These are phyloP conservation scores for Curvularia sp. DNA, from an alignment of 2,329 filamentous ascomycete genomes.

Conservation along the genomic window DNA sequence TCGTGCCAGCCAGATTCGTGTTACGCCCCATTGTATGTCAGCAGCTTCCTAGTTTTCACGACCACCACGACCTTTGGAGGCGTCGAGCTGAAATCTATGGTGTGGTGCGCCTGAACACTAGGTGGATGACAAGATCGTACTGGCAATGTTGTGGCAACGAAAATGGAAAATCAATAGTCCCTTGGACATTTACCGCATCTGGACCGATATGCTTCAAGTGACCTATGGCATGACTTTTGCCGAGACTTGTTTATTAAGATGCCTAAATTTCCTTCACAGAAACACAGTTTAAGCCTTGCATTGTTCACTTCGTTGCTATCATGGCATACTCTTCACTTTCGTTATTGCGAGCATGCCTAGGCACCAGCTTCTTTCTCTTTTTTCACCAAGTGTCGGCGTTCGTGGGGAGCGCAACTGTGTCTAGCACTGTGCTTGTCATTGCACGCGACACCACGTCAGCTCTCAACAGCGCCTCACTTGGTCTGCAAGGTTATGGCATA, in stretches of 20 bases:
- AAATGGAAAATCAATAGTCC: conserved; percentile 43
- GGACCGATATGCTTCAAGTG: conserved; percentile 30
- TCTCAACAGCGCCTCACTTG: conserved; percentile 59
- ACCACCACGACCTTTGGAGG: conserved; percentile 24
- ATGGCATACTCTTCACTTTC: conserved; percentile 38
- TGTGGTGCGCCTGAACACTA: conserved; percentile 31
- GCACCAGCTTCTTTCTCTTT: conserved; percentile 34
- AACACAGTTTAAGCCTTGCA: conserved; percentile 23
- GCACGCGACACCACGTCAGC: conserved; percentile 60
- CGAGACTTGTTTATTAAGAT: conserved; percentile 45
- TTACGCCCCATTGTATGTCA: conserved; percentile 23
- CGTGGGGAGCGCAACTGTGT: conserved; percentile 38
- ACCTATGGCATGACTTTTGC: conserved; percentile 38
- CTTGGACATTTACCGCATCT: conserved; percentile 35
- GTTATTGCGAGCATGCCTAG: conserved; percentile 34
- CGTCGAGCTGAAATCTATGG: conserved; percentile 13
- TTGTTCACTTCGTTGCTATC: conserved; percentile 25
- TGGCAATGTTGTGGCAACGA: conserved; percentile 13
- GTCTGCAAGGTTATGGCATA: conserved; percentile 67
- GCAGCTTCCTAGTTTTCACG: conserved; percentile 22
- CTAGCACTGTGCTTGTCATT: conserved; percentile 62
- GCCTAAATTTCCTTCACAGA: conserved; percentile 35
- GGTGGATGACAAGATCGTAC: conserved; percentile 8
- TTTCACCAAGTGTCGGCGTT: conserved; percentile 28
- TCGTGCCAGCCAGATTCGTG: conserved; percentile 23